Evolutionary conservation across 2,329 filamentous ascomycete species (phyloP).

Genomic region (Pseudopithomyces chartarum): DNA sequence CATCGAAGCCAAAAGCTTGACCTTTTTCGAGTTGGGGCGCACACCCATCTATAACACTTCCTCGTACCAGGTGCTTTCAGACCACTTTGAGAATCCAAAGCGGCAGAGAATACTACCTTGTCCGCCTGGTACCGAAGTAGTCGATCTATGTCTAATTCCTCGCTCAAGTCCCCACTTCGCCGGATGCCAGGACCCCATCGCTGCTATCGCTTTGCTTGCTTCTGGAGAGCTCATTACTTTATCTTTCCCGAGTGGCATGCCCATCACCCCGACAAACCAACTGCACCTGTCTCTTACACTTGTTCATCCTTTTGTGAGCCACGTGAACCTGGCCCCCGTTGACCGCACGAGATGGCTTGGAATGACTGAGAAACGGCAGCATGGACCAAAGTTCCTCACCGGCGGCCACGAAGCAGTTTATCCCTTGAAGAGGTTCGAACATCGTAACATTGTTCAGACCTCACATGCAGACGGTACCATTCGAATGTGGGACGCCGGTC

Average conservation of each 20-base stretch:
- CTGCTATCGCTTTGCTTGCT: slow-evolving; percentile 75
- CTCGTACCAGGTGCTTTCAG: slow-evolving; percentile 79
- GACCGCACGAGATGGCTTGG: slow-evolving; percentile 85
- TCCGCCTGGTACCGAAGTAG: slow-evolving; percentile 75
- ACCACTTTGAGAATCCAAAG: slow-evolving; percentile 79
- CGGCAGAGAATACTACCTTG: slow-evolving; percentile 72
- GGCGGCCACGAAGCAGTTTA: slow-evolving; percentile 77
- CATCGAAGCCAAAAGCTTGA: slow-evolving; percentile 74
- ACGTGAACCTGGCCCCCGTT: slow-evolving; percentile 72
- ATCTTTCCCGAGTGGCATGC: slow-evolving; percentile 89
- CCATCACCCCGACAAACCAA: slow-evolving; percentile 90
- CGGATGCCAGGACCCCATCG: slow-evolving; percentile 89
- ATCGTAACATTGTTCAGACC: slow-evolving; percentile 81
- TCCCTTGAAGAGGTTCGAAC: slow-evolving; percentile 76
- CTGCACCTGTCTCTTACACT: slow-evolving; percentile 86
- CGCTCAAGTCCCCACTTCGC: slow-evolving; percentile 82
- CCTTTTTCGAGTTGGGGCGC: slow-evolving; percentile 84
- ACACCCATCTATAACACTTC: slow-evolving; percentile 93
- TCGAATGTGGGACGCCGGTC: slow-evolving; percentile 90
- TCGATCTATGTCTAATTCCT: slow-evolving; percentile 83
- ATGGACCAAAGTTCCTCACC: slow-evolving; percentile 76
- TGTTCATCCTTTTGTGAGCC: slow-evolving; percentile 85
- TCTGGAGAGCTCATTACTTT: slow-evolving; percentile 89
- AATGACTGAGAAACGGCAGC: slow-evolving; percentile 80
- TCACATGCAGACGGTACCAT: slow-evolving; percentile 90